These are phyloP conservation scores for Penicillium sp. DNA, from an alignment of 2,329 filamentous ascomycete species.

Conservation along the genomic window DNA sequence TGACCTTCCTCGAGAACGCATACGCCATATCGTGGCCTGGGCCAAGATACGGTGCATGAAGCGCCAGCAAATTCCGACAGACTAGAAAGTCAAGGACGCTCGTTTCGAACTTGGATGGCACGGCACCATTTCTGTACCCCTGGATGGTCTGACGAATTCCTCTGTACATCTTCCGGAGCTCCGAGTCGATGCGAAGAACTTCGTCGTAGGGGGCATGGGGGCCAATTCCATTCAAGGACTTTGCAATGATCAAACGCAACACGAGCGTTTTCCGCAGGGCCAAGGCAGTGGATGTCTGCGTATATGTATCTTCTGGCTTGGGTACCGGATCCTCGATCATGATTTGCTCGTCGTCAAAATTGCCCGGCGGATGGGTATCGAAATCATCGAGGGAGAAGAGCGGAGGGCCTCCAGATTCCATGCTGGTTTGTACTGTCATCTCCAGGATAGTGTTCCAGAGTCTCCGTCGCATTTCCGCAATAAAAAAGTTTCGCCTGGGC, in stretches of 20 bases:
- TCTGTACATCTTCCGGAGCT: slow-evolving; percentile 48
- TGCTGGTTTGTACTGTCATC: slow-evolving; percentile 37
- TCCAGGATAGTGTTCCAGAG: slow-evolving; percentile 38
- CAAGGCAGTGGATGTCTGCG: slow-evolving; percentile 37
- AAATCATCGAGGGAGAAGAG: slow-evolving; percentile 37
- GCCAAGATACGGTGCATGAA: slow-evolving; percentile 33
- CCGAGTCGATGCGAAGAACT: slow-evolving; percentile 37
- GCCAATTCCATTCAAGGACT: slow-evolving; percentile 27
- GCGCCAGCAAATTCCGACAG: slow-evolving; percentile 26
- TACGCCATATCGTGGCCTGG: slow-evolving; percentile 24
- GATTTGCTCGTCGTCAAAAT: slow-evolving; percentile 45
- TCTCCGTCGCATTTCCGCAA: slow-evolving; percentile 28
- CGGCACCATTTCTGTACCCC: slow-evolving; percentile 1
- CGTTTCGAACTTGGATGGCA: slow-evolving; percentile 2
- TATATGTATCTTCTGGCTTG: slow-evolving; percentile 29
- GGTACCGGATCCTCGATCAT: slow-evolving; percentile 24
- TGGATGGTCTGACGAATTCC: slow-evolving; percentile 33
- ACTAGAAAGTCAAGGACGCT: slow-evolving; percentile 29
- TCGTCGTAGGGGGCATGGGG: slow-evolving; percentile 24
- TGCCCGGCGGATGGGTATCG: slow-evolving; percentile 38
- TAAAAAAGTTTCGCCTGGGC: slow-evolving; percentile 21
- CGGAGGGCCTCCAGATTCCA: slow-evolving; percentile 37
- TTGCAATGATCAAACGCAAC: slow-evolving; percentile 36
- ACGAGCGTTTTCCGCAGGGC: slow-evolving; percentile 39
- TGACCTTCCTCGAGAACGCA: slow-evolving; percentile 52